Evolutionary conservation across 441 rosid species (phyloP).

Genomic region (Gossypium davidsonii): DNA sequence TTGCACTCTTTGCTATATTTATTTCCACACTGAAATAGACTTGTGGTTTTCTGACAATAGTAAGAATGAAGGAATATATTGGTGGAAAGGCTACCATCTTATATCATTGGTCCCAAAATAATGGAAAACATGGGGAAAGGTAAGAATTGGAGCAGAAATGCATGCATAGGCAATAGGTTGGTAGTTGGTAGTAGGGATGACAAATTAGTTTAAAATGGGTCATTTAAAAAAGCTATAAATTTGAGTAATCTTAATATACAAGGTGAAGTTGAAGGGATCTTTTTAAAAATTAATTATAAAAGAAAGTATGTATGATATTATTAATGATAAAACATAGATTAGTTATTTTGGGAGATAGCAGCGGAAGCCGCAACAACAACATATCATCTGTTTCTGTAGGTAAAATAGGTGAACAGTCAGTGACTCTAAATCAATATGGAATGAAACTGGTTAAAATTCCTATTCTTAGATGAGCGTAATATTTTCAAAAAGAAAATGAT

Average conservation of each 20-base stretch:
- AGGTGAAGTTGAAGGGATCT: no score
- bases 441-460: no score
- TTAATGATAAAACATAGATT: not conserved
- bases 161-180: not conserved
- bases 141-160: not conserved
- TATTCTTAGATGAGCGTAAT: no score
- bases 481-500: no score
- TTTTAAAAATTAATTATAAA: no score
- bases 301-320: no score
- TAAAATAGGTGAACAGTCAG: not conserved
- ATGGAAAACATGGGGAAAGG: not conserved
- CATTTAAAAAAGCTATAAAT: no score
- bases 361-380: not conserved
- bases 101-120: not conserved
- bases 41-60: not conserved
- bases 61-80: not conserved
- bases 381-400: not conserved
- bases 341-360: not conserved
- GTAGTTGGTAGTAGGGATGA: no score
- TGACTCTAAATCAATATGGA: no score
- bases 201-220: no score
- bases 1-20: conserved; percentile 33
- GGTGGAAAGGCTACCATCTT: not conserved
- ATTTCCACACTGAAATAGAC: conserved; percentile 10
- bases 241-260: no score